A percentile compares a stretch with the other conserved stretches of the same genome.
Conservation (phyloP, 768 basidiomycete genomes). For the Mycena belliarum region DNA sequence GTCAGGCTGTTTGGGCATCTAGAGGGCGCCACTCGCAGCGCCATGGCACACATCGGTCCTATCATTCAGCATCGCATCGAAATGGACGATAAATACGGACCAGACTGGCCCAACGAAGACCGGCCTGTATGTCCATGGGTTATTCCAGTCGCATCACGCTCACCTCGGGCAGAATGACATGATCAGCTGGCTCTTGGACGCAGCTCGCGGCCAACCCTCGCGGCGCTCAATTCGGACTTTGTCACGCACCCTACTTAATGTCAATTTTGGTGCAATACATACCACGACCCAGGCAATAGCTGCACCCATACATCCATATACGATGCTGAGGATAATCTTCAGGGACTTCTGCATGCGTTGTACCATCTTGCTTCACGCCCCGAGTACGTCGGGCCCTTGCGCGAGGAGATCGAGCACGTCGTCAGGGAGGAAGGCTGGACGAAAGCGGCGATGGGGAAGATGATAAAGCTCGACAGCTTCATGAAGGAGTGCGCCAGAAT, state of each 20-base stretch:
- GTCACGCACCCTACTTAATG: conserved; percentile 12
- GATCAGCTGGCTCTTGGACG: conserved; percentile 36
- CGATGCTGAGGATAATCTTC: neutral
- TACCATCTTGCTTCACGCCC: conserved; percentile 31
- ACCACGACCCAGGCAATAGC: conserved; percentile 16
- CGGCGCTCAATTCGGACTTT: conserved; percentile 8
- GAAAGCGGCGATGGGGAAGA: conserved; percentile 27
- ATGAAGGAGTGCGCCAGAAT: conserved; percentile 33
- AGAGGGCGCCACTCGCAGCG: neutral
- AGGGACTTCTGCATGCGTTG: conserved; percentile 21
- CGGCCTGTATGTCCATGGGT: conserved; percentile 1
- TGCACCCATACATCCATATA: neutral
- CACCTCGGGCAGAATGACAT: conserved; percentile 33
- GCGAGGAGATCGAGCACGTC: conserved; percentile 32
- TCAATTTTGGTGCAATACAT: conserved; percentile 29
- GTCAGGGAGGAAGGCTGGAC: conserved; percentile 32
- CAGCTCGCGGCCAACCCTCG: conserved; percentile 7
- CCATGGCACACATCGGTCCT: conserved; percentile 7
- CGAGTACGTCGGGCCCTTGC: conserved; percentile 27
- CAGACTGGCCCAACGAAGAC: conserved; percentile 9
- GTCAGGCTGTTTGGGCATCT: conserved; percentile 6
- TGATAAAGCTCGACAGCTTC: conserved; percentile 37
- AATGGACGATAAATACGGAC: conserved; percentile 19
- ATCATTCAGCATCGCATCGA: conserved; percentile 13
- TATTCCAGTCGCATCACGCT: conserved; percentile 3